Conservation (phyloP, 495 filamentous ascomycete genomes). For the Aspergillus bridgeri region DNA sequence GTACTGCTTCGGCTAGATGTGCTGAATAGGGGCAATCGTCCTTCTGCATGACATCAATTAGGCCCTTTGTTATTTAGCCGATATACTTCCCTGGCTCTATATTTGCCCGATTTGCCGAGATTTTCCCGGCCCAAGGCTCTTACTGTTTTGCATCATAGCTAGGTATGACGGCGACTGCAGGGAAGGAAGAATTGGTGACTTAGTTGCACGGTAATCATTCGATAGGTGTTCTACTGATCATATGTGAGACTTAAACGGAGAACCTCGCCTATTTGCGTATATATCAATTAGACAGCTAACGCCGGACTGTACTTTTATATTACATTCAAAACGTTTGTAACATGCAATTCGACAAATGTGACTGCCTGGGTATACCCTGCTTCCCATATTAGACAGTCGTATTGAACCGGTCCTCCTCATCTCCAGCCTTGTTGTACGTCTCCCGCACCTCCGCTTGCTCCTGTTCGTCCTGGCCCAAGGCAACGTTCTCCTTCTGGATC, state of each 20-base stretch:
- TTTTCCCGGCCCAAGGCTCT: background rate
- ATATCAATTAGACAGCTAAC: too few species aligned
- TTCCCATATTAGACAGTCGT: constrained; percentile 35
- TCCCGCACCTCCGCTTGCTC: constrained; percentile 35
- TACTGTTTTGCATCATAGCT: background rate
- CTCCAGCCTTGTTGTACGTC: constrained; percentile 38
- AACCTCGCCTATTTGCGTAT: too few species aligned
- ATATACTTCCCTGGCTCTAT: background rate
- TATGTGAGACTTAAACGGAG: too few species aligned
- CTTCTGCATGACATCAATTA: background rate
- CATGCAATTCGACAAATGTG: background rate
- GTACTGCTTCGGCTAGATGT: background rate
- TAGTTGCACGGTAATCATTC: too few species aligned
- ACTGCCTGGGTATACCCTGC: background rate
- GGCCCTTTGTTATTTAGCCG: background rate
- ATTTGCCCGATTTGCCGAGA: background rate
- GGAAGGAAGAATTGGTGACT: too few species aligned
- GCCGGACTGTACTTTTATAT: too few species aligned
- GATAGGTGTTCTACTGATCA: too few species aligned
- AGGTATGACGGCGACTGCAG: too few species aligned
- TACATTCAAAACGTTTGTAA: too few species aligned
- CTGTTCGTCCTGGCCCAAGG: constrained; percentile 40
- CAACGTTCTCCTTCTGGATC: constrained; percentile 33
- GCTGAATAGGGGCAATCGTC: too few species aligned
- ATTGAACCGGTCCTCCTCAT: constrained; percentile 44